Base-by-base conservation (phyloP, 1,139 yeast species). In the Candida dubliniensis region DNA sequence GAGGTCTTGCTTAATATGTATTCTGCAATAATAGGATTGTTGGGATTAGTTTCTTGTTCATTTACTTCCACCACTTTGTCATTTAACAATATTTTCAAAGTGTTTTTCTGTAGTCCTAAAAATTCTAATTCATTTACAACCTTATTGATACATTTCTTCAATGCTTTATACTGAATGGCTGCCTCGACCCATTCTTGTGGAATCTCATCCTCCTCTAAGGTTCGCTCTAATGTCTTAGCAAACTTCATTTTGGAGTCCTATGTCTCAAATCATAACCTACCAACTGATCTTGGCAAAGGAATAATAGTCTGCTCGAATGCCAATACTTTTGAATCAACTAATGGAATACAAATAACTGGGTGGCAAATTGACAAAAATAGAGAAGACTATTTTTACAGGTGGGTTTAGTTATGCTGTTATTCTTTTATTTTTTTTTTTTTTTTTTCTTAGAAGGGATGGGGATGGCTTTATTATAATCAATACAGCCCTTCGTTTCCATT, bases 121-220 rank as follows among this genome's bases (percentile, higher is more conserved):
- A 62, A 58, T 36, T 74, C 70, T 31, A 84, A 68, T 60, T 84
- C 91, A 27, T 69, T 66, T 8, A 84, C 89, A 5, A 84, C 86
- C 45, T 69, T 69, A 47, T 76, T 77, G 47, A 84, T 83, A 47
- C 81, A 74, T 59, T 85, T 85, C 60, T 85, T 85, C 43, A 85
- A 64, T 1, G 82, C 76, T 56, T 85, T 85, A 60, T 85, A 85
- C 54, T 84, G 86, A 42, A 85, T 84, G 18, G 90, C 88, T 4
- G 81, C 78, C 31, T 74, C 77, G 0, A 79, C 67, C 93, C 93
- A 85, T 34, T 81, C 84, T 34, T 71, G 74, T 3, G 93, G 93
- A 31, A 85, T 69, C 5, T 77, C 76, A 38, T 81, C 85, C 46
- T 78, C 82, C 30, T 69, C 71, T 26, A 85, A 69, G 2, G 82